These are phyloP conservation scores for Fusarium nelsonii DNA, from an alignment of 2,329 filamentous ascomycete genomes.

Conservation along the genomic window DNA sequence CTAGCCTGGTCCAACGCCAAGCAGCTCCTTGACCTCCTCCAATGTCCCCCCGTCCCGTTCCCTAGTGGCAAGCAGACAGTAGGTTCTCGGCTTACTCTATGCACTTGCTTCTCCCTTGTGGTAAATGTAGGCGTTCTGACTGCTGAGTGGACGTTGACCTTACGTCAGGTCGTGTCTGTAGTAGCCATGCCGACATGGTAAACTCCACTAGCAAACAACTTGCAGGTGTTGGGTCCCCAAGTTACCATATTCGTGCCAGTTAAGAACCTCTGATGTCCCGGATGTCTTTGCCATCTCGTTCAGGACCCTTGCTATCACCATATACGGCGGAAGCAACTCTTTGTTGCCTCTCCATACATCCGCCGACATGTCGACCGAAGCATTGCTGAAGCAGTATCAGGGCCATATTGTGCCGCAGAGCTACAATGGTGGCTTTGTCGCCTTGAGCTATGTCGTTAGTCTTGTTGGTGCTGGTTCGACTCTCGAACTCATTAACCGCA, in stretches of 20 bases:
- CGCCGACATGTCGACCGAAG: conserved; percentile 43
- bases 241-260: conserved; percentile 24
- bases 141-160: conserved; percentile 9
- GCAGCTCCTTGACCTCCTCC: background rate
- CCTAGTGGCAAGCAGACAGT: conserved; percentile 28
- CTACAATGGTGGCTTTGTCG: conserved; percentile 72
- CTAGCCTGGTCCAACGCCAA: background rate
- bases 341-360: conserved; percentile 25
- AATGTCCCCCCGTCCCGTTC: conserved; percentile 18
- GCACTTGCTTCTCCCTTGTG: conserved; percentile 33
- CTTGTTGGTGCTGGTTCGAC: conserved; percentile 82
- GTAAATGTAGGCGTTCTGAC: conserved; percentile 11
- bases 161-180: conserved; percentile 13
- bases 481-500: conserved; percentile 82
- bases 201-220: conserved; percentile 36
- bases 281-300: conserved; percentile 3
- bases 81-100: conserved; percentile 5
- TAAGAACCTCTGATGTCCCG: conserved; percentile 40
- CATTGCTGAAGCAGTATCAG: conserved; percentile 57
- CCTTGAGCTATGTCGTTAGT: conserved; percentile 81
- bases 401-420: conserved; percentile 61
- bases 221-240: background rate
- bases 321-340: conserved; percentile 24
- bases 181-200: conserved; percentile 22
- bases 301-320: conserved; percentile 19